Evolutionary conservation across 169 alveolate species (phyloP).

Genomic region (Perkinsus marinus): DNA sequence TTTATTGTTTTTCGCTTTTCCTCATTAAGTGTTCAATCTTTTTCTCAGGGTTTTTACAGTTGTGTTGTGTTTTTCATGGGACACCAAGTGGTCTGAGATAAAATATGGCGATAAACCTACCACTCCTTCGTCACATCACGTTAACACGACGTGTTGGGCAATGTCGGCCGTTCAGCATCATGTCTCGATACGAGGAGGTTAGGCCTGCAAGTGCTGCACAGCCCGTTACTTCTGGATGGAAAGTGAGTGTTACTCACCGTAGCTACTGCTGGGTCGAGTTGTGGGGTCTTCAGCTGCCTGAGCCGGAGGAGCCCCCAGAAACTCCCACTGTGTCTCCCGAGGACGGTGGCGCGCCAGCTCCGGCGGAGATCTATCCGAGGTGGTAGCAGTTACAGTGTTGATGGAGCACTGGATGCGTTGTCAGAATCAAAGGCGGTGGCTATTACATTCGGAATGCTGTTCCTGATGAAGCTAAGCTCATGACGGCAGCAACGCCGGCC

Average conservation of each 20-base stretch:
- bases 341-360: background rate
- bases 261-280: background rate
- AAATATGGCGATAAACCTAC: background rate
- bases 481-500: background rate
- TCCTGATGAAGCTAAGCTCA: background rate
- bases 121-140: background rate
- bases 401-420: background rate
- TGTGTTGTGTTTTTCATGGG: too few relatives aligned
- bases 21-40: too few relatives aligned
- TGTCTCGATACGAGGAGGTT: background rate
- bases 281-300: background rate
- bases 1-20: too few relatives aligned
- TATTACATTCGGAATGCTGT: background rate
- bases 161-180: background rate
- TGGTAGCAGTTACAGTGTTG: background rate
- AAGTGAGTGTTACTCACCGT: background rate
- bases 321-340: background rate
- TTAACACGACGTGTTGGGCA: background rate
- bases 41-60: too few relatives aligned
- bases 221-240: background rate
- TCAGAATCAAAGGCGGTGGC: background rate
- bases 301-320: background rate
- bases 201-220: background rate
- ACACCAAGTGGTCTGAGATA: too few relatives aligned
- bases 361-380: background rate